phyloP scores from a whole-genome alignment of 768 basidiomycete genomes.

The Auriscalpium microsporum region DNA sequence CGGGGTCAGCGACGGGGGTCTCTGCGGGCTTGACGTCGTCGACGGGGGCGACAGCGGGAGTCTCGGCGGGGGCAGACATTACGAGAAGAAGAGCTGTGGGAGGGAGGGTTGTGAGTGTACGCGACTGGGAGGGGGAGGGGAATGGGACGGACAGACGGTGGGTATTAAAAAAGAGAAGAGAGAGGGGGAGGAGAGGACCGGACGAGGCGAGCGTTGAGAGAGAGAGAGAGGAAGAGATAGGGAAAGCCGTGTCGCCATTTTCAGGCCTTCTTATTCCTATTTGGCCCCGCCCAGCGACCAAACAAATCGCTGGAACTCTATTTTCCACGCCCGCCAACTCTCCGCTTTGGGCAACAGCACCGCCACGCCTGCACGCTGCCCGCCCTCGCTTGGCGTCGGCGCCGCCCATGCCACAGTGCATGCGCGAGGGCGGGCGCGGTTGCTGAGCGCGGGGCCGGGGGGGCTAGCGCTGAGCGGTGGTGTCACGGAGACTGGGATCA shows the following conservation, averaged over 20 bases:
- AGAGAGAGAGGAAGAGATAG: constrained; percentile 23
- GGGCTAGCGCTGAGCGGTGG: too few relatives aligned
- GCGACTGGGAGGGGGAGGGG: constrained; percentile 8
- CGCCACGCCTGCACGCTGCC: not conserved
- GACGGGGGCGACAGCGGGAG: constrained; percentile 33
- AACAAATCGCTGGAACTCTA: constrained; percentile 28
- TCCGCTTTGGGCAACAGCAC: not conserved
- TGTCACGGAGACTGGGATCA: too few relatives aligned
- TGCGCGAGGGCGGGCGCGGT: too few relatives aligned
- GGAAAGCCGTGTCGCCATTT: constrained; percentile 9
- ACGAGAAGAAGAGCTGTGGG: constrained; percentile 31
- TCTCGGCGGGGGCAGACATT: constrained; percentile 75
- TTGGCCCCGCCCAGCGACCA: constrained; percentile 22
- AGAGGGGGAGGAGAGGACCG: constrained; percentile 37
- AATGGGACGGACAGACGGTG: constrained; percentile 28
- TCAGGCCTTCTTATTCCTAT: constrained; percentile 30
- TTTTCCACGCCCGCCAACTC: constrained; percentile 11
- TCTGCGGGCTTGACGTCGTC: constrained; percentile 50
- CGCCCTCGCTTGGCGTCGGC: not conserved
- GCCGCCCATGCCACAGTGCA: not conserved
- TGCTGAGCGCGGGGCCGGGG: too few relatives aligned
- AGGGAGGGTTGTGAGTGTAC: constrained; percentile 13
- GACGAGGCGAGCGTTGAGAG: constrained; percentile 19
- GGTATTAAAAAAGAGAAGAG: constrained; percentile 48
- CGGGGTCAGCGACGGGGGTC: constrained; percentile 25